phyloP scores from a whole-genome alignment of 2,329 filamentous ascomycete species.

The Microcyclospora tardicrescens region DNA sequence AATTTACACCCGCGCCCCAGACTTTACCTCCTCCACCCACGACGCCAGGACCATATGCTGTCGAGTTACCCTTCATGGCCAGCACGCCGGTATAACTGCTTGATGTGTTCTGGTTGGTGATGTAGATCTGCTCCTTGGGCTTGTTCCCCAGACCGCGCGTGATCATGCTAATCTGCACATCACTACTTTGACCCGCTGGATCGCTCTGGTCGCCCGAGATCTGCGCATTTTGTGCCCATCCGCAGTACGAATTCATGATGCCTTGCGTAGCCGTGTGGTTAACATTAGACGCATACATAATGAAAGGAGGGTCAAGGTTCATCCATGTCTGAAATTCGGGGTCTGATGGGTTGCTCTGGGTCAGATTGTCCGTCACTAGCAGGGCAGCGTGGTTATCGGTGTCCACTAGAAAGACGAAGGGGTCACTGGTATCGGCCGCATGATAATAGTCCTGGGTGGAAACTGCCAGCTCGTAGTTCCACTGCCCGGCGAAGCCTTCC shows the following conservation, averaged over 20 bases:
- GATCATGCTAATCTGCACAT: slow-evolving; percentile 49
- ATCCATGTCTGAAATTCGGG: slow-evolving; percentile 43
- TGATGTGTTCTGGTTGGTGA: slow-evolving; percentile 59
- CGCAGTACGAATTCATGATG: slow-evolving; percentile 70
- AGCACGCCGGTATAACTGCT: slow-evolving; percentile 62
- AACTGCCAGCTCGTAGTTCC: slow-evolving; percentile 68
- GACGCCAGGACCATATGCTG: slow-evolving; percentile 39
- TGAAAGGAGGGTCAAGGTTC: slow-evolving; percentile 49
- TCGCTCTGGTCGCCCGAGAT: slow-evolving; percentile 37
- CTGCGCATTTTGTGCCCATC: slow-evolving; percentile 49
- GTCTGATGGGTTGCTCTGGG: slow-evolving; percentile 33
- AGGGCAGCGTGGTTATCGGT: slow-evolving; percentile 69
- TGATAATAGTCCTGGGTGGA: slow-evolving; percentile 73
- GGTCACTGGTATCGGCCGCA: slow-evolving; percentile 41
- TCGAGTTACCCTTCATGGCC: slow-evolving; percentile 46
- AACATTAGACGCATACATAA: slow-evolving; percentile 60
- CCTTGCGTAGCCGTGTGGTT: slow-evolving; percentile 51
- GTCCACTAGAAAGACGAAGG: slow-evolving; percentile 66
- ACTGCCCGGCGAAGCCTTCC: slow-evolving; percentile 48
- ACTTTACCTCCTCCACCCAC: slow-evolving; percentile 65
- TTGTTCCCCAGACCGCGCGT: slow-evolving; percentile 50
- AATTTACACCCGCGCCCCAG: slow-evolving; percentile 51
- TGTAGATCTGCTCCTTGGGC: slow-evolving; percentile 80
- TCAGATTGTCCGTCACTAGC: slow-evolving; percentile 64
- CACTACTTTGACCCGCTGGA: slow-evolving; percentile 32